A percentile compares a stretch with the other conserved stretches of the same genome.
Conservation (phyloP, 768 basidiomycete species). For the Suillus sp. region DNA sequence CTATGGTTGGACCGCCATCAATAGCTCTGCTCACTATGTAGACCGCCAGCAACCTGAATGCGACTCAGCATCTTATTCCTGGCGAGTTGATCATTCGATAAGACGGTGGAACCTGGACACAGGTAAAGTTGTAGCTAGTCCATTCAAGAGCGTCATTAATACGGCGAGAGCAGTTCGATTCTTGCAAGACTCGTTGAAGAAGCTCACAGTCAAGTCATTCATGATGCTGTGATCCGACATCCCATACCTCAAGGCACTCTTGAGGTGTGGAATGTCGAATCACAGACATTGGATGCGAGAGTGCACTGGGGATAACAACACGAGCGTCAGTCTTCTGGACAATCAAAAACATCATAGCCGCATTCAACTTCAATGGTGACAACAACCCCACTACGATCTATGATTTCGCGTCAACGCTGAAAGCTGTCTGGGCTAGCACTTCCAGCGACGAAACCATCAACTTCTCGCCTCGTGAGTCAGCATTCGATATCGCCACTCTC, state of each 20-base stretch:
- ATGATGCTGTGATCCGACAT: not conserved
- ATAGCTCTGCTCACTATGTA: too few species aligned
- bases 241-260: not conserved
- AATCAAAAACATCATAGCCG: not conserved
- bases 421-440: too few species aligned
- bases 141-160: too few species aligned
- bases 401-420: not conserved
- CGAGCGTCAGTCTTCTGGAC: not conserved
- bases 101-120: too few species aligned
- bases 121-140: too few species aligned
- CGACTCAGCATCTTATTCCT: too few species aligned
- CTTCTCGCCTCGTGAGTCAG: too few species aligned
- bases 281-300: not conserved
- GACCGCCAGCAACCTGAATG: too few species aligned
- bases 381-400: not conserved
- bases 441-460: too few species aligned
- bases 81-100: too few species aligned
- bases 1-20: too few species aligned
- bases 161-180: not conserved
- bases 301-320: not conserved
- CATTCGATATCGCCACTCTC: too few species aligned
- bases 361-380: not conserved
- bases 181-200: not conserved
- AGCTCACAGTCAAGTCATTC: not conserved
- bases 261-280: not conserved